Evolutionary conservation across 371 early-diverging fungal genomes (phyloP).

Genomic region (Lichtheimia corymbifera): DNA sequence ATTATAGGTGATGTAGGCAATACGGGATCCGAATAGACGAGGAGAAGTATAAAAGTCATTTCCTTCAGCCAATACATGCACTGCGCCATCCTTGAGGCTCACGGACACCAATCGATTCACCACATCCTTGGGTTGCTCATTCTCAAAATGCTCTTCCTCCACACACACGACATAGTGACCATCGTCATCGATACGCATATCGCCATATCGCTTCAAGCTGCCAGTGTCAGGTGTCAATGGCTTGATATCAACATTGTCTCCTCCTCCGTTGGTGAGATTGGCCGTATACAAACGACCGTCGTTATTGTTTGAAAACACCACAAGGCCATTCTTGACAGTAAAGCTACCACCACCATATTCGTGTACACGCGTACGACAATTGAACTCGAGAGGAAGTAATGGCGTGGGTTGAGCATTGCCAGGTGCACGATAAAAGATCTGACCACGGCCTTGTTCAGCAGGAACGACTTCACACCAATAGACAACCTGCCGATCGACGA

Average conservation of each 20-base stretch:
- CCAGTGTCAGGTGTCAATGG: slow-evolving; percentile 49
- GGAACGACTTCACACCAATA: slow-evolving; percentile 40
- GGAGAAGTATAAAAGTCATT: slow-evolving; percentile 70
- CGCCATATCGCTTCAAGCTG: slow-evolving; percentile 60
- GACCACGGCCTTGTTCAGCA: slow-evolving; percentile 44
- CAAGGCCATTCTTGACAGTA: slow-evolving; percentile 51
- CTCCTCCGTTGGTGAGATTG: slow-evolving; percentile 20
- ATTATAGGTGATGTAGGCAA: slow-evolving; percentile 70
- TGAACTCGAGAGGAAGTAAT: slow-evolving; percentile 34
- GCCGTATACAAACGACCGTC: slow-evolving; percentile 61
- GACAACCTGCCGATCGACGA: slow-evolving; percentile 28
- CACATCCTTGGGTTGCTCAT: slow-evolving; percentile 61
- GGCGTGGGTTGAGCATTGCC: slow-evolving; percentile 7
- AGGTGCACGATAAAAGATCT: slow-evolving; percentile 30
- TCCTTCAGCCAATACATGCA: slow-evolving; percentile 53
- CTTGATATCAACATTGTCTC: slow-evolving; percentile 21
- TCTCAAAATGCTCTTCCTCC: slow-evolving; percentile 65
- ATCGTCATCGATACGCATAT: slow-evolving; percentile 57
- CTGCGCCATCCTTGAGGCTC: slow-evolving; percentile 36
- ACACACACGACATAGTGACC: slow-evolving; percentile 60
- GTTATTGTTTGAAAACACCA: slow-evolving; percentile 65
- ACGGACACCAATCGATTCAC: slow-evolving; percentile 62
- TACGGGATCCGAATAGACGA: slow-evolving; percentile 40
- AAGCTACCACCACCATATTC: slow-evolving; percentile 78
- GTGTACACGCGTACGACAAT: slow-evolving; percentile 62